Evolutionary conservation across 2,329 filamentous ascomycete species (phyloP), one percentile per base, ranked within the genome.

Genomic region (Penicillium frequentans): DNA sequence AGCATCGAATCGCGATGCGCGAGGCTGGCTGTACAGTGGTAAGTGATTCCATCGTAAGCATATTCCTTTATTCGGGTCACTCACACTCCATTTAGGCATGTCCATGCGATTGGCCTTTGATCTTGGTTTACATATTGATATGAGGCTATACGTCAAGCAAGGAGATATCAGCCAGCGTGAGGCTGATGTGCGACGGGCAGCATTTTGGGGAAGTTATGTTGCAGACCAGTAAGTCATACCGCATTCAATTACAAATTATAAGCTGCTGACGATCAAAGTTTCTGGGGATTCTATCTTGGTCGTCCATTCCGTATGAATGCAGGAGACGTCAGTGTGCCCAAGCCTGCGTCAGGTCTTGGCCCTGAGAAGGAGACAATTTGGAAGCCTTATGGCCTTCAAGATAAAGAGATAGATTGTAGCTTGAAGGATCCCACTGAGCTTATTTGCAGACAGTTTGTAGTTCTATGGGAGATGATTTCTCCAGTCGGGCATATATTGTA

Each of bases 21-120:
- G 79, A 5, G 77, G 77, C 19, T 81, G 78, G 79, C 62, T 81
- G 2, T 81, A 79, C 54, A 78, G 77, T 44, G 77, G 78, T 75
- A 66, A 51, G 69, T 57, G 48, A 14, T 14, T 47, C n/a, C n/a
- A n/a, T n/a, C n/a, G n/a, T n/a, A 5, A 10, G 2, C 6, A 21
- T 10, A 26, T 43, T 26, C 14, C 5, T 0, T 24, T 19, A n/a
- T 5, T 43, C 2, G 37, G 9, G 11, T 42, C 37, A 39, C 24
- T 57, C 3, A 24, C 35, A 2, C 31, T 14, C 16, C 13, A 23
- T n/a, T 8, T 16, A 75, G 75, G 75, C 19, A 79, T 79, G 77
- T 75, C 77, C 1, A 78, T 78, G 70, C 68, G 77, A 44, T 69
- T 79, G 39, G 72, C 75, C n/a, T 77, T 78, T 43, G 76, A 80